phyloP scores from a whole-genome alignment of 441 rosid species.

The Pelargonium citronellum region DNA sequence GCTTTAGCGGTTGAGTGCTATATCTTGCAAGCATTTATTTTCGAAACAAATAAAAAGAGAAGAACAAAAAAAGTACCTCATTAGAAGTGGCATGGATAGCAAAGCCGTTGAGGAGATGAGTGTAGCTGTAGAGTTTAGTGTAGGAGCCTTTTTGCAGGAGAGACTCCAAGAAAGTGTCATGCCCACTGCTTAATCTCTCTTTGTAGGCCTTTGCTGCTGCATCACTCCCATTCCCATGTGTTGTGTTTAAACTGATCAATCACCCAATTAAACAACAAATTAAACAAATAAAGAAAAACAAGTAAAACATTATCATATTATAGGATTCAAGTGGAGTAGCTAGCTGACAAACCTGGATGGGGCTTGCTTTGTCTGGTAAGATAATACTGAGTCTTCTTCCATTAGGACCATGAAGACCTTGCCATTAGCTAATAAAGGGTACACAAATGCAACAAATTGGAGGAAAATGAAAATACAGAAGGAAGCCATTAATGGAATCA shows the following conservation, averaged over 20 bases:
- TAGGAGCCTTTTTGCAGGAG: conserved; percentile 31
- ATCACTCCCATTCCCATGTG: conserved; percentile 18
- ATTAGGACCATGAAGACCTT: conserved; percentile 39
- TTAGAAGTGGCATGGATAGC: conserved; percentile 37
- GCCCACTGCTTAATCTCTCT: conserved; percentile 26
- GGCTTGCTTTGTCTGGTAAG: conserved; percentile 23
- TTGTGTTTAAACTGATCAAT: background rate
- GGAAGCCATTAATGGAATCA: conserved; percentile 21
- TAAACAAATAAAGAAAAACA: background rate
- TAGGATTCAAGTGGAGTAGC: background rate
- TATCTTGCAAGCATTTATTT: background rate
- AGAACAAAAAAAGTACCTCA: conserved; percentile 24
- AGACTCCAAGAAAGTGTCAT: conserved; percentile 38
- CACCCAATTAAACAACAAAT: background rate
- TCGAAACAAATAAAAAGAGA: background rate
- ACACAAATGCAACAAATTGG: conserved; percentile 12
- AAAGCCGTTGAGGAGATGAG: conserved; percentile 47
- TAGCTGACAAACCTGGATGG: conserved; percentile 19
- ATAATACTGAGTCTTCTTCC: conserved; percentile 32
- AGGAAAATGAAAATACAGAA: conserved; percentile 13
- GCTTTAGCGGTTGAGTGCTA: background rate
- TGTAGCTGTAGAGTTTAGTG: conserved; percentile 46
- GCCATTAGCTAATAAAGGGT: conserved; percentile 22
- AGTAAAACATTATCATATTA: background rate
- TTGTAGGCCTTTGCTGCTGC: conserved; percentile 24